Conservation (phyloP, 345 rosid genomes). For the Eucalyptus cloeziana region DNA sequence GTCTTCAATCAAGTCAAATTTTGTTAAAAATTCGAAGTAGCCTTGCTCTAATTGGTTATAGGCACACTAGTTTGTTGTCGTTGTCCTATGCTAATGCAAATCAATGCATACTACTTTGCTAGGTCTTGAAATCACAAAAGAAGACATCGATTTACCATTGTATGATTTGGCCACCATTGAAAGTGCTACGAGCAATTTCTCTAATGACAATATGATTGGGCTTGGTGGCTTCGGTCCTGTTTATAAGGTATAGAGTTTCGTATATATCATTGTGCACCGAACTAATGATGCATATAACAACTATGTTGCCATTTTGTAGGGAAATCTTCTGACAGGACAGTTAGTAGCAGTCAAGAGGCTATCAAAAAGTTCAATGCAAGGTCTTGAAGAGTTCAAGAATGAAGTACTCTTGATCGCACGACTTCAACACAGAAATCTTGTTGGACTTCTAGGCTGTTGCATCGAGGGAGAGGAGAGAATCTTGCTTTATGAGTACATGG, state of each 20-base stretch:
- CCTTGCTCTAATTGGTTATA: no score
- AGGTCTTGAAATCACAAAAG: no score
- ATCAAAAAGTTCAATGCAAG: conserved; percentile 26
- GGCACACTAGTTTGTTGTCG: no score
- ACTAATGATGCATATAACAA: not conserved
- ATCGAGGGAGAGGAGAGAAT: conserved; percentile 15
- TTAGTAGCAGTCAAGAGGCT: conserved; percentile 44
- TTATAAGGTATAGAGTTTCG: conserved; percentile 8
- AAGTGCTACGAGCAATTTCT: conserved; percentile 24
- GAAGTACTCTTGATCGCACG: conserved; percentile 27
- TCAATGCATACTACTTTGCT: no score
- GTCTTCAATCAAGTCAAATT: no score
- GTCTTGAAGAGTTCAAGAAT: conserved; percentile 17
- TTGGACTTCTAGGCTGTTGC: conserved; percentile 35
- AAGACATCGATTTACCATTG: no score
- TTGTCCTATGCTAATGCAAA: no score
- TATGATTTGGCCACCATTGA: conserved; percentile 10
- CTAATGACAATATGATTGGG: conserved; percentile 20
- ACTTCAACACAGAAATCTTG: conserved; percentile 49
- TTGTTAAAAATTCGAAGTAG: no score
- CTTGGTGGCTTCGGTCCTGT: conserved; percentile 40
- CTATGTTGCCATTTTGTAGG: no score
- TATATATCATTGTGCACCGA: no score
- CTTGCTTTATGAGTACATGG: conserved; percentile 26
- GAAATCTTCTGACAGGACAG: conserved; percentile 7